Evolutionary conservation across 805 yeast species (phyloP), one percentile per base, ranked within the genome.

Genomic region (Yamadazyma scolyti): DNA sequence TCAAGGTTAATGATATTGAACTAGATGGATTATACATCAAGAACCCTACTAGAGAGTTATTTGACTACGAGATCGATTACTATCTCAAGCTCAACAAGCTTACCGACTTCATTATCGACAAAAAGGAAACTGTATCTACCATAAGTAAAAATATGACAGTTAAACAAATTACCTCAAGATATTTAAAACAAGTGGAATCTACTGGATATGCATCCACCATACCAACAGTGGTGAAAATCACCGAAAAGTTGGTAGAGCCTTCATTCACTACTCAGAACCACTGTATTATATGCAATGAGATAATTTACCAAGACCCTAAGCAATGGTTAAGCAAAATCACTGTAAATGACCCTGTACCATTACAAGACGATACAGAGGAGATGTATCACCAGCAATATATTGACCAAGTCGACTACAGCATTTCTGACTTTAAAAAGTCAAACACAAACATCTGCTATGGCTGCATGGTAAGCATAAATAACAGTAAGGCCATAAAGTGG

Each of bases 191-290:
- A 20, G 75, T 89, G 15, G 95, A 86, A 47, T 68, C 69, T 5
- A 61, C 65, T 7, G 88, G 79, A 10, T 88, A 88, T 50, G 88
- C 95, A 0, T 85, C 90, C 34, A 84, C 90, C 2, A 88, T 89
- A 3, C 82, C 96, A 0, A 89, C 97, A 0, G 97, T 90, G 13
- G 88, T 88, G 9, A 80, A 85, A 43, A 88, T 95, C 0, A 96
- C 93, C 4, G 79, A 79, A 28, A 88, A 90, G 52, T 58, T 89
- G 26, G 71, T 68, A 2, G 65, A 65, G 6, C 85, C 84, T 0
- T 37, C 47, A 1, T 49, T 42, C 5, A 28, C 31, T 24, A 9
- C 25, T 4, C 14, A 17, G 11, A 30, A 31, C 9, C 16, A 21
- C 7, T 86, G 95, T 54, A 56, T 56, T 9, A 42, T 85, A 1